Evolutionary conservation across 1,139 yeast species (phyloP), one percentile per base, ranked within the genome.

Genomic region (Blastobotrys ciferrii): DNA sequence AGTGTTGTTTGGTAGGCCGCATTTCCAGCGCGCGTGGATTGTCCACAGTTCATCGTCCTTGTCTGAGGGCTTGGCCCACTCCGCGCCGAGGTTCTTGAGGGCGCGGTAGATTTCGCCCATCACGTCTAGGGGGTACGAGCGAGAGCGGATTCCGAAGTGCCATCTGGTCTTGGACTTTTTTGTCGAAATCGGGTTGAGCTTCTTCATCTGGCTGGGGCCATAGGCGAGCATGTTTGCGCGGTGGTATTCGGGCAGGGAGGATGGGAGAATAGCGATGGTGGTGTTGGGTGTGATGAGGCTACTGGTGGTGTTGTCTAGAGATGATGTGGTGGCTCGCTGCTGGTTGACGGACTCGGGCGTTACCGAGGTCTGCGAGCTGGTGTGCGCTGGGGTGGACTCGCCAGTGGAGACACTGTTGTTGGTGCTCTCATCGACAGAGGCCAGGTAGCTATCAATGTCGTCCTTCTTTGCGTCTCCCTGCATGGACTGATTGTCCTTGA

Each of bases 101-200:
- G 98, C 98, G 41, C 97, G 77, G 68, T 94, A 92, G 37, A 92
- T 91, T 65, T 94, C 99, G 25, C 98, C 97, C 98, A 92, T 92
- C 6, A 92, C 98, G 66, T 92, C 99, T 57, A 92, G 74, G 32
- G 99, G 98, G 64, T 92, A 92, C 1, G 97, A 88, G 61, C 98
- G 78, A 7, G 97, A 88, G 62, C 99, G 77, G 53, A 92, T 92
- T 53, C 99, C 99, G 65, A 94, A 94, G 73, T 92, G 98, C 99
- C 99, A 92, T 69, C 96, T 82, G 7, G 96, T 88, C 67, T 88
- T 92, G 58, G 92, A 86, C 65, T 87, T 88, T 65, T 89, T 89
- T 37, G 85, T 77, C 9, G 87, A 77, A 18, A 85, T 79, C 1
- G 96, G 95, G 48, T 80, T 80, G 43, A 87, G 79, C 58, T 83